Base-by-base conservation (phyloP, 2,329 filamentous ascomycete genomes). In the Helotiales sp. region DNA sequence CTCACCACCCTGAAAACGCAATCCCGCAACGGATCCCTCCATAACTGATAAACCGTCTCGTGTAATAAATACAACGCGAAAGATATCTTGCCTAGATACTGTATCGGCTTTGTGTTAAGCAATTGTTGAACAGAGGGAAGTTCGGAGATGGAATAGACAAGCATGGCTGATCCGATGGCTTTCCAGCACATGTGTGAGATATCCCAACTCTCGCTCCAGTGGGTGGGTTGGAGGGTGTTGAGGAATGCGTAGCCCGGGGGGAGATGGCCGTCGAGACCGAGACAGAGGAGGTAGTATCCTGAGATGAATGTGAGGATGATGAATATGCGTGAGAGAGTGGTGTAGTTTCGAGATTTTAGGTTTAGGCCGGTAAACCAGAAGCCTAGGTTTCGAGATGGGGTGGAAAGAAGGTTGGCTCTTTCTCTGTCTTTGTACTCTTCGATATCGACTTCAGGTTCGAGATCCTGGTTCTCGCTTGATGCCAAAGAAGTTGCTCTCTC, bases 61-160 rank as follows among this genome's bases (percentile, higher is more conserved):
- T 85, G 82, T 7, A 81, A 74, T n/a, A 85, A 74, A 64, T 85
- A 84, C 8, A 85, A 71, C 3, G 81, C 78, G 61, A 80, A 84
- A 55, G 79, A 82, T 61, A 84, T 78, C 34, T 77, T 75, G 6
- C 78, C 82, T 15, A 81, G 76, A 67, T 84, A 85, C 62, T 81
- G 80, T 13, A 77, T 77, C 6, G 81, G 62, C 0, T 73, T 68
- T 3, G 73, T 74, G 56, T 77, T 77, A 63, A 83, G 79, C 29
- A 76, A 76, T 15, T 64, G 64, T 55, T 75, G 76, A 48, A 75
- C 60, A 10, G 52, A 46, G 1, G 58, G 50, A 12, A 62, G 60
- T 46, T 48, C 59, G 59, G 52, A 75, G 58, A 54, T 73, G 69
- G 38, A 72, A 33, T 46, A 53, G 8, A 63, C 51, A 36, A 63